These are phyloP conservation scores for Termitomyces heimii DNA, from an alignment of 768 basidiomycete genomes.

Conservation along the genomic window DNA sequence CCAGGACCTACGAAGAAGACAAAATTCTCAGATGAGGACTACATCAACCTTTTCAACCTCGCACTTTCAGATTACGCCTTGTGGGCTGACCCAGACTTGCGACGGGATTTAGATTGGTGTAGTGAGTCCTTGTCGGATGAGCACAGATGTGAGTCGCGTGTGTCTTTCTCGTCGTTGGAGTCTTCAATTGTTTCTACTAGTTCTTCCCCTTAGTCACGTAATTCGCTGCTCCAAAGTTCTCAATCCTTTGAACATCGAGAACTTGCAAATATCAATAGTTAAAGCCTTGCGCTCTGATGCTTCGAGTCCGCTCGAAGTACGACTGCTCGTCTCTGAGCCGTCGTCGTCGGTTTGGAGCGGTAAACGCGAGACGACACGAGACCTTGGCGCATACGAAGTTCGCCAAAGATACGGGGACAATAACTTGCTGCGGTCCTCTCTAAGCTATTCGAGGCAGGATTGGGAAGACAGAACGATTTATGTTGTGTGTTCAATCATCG, in stretches of 20 bases:
- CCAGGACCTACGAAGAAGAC: not conserved
- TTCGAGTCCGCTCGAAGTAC: slow-evolving; percentile 45
- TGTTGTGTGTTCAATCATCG: slow-evolving; percentile 39
- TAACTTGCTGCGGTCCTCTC: slow-evolving; percentile 15
- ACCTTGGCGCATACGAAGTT: slow-evolving; percentile 58
- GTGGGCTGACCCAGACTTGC: slow-evolving; percentile 56
- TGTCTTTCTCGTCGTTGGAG: not conserved
- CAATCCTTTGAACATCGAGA: slow-evolving; percentile 20
- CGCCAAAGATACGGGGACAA: slow-evolving; percentile 43
- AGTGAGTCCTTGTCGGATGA: slow-evolving; percentile 2
- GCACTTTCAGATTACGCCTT: slow-evolving; percentile 68
- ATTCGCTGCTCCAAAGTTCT: slow-evolving; percentile 32
- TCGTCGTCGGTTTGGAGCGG: slow-evolving; percentile 30
- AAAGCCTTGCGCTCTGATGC: slow-evolving; percentile 54
- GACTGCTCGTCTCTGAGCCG: slow-evolving; percentile 48
- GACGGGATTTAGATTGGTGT: slow-evolving; percentile 39
- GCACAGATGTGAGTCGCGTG: slow-evolving; percentile 36
- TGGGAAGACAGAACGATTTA: slow-evolving; percentile 69
- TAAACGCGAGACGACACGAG: slow-evolving; percentile 14
- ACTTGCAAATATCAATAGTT: slow-evolving; percentile 42
- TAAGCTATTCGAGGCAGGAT: slow-evolving; percentile 26
- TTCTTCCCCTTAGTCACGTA: slow-evolving; percentile 54
- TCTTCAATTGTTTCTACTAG: slow-evolving; percentile 29
- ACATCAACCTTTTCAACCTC: slow-evolving; percentile 44
- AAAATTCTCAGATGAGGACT: slow-evolving; percentile 30